These are phyloP conservation scores for Phaeotremella skinneri DNA, from an alignment of 768 basidiomycete species.

Conservation along the genomic window DNA sequence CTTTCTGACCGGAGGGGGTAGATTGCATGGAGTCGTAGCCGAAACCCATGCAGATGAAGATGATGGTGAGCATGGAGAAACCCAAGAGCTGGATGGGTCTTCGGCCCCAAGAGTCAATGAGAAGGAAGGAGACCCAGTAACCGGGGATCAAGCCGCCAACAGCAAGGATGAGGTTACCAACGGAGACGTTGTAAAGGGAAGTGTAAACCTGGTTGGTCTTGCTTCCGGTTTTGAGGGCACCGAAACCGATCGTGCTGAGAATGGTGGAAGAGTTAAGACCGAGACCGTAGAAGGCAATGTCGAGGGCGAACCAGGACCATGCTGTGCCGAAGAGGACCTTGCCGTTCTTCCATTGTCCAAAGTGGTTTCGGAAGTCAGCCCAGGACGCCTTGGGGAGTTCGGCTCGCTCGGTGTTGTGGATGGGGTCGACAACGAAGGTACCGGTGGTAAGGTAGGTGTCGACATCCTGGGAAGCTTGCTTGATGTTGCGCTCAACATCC, in stretches of 20 bases:
- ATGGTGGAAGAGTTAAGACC: conserved; percentile 79
- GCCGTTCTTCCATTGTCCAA: conserved; percentile 69
- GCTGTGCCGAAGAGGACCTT: conserved; percentile 75
- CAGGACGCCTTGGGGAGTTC: conserved; percentile 67
- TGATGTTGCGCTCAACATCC: conserved; percentile 83
- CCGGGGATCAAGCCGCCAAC: conserved; percentile 53
- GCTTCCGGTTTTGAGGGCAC: conserved; percentile 53
- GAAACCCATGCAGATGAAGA: conserved; percentile 48
- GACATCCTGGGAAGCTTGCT: conserved; percentile 71
- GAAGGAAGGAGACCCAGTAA: conserved; percentile 50
- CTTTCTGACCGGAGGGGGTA: conserved; percentile 42
- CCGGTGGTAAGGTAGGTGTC: conserved; percentile 63
- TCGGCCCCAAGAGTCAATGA: conserved; percentile 51
- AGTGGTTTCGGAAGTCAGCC: conserved; percentile 65
- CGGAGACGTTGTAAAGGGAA: conserved; percentile 47
- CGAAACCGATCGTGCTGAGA: conserved; percentile 69
- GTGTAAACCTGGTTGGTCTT: conserved; percentile 44
- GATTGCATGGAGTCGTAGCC: conserved; percentile 49
- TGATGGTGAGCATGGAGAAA: conserved; percentile 32
- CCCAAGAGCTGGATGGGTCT: conserved; percentile 53
- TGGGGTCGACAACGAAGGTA: conserved; percentile 57
- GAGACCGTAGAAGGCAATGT: conserved; percentile 81
- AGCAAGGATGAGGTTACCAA: conserved; percentile 52
- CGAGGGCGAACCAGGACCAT: conserved; percentile 78
- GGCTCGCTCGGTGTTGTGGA: conserved; percentile 60